These are phyloP conservation scores for Tranzscheliella williamsii DNA, from an alignment of 1,284 basidiomycete genomes.

Conservation along the genomic window DNA sequence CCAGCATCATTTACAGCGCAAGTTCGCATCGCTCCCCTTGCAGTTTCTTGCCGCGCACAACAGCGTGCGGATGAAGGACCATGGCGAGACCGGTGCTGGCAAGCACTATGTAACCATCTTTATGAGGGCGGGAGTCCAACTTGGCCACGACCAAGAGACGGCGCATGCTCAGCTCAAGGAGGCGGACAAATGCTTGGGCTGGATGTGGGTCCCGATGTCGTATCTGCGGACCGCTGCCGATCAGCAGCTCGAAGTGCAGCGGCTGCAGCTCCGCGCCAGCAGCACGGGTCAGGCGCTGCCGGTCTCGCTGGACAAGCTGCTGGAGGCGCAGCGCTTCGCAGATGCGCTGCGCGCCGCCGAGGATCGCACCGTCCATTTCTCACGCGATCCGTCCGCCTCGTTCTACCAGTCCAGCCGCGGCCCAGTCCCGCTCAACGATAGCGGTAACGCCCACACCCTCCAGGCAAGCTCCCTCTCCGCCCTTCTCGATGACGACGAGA, in stretches of 20 bases:
- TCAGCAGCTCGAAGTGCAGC: conserved; percentile 21
- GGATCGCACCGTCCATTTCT: background rate
- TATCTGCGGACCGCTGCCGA: conserved; percentile 26
- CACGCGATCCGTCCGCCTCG: background rate
- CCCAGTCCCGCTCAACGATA: background rate
- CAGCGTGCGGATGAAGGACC: conserved; percentile 33
- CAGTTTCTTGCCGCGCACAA: conserved; percentile 43
- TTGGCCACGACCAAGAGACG: conserved; percentile 3
- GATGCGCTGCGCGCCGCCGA: conserved; percentile 23
- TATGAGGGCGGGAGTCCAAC: conserved; percentile 34
- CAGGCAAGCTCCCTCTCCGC: no score
- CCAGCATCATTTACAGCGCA: background rate
- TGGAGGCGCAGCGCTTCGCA: conserved; percentile 34
- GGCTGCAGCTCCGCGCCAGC: conserved; percentile 13
- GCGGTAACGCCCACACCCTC: background rate
- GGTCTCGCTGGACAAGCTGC: conserved; percentile 36
- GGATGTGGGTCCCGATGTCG: conserved; percentile 48
- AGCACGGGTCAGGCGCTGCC: conserved; percentile 25
- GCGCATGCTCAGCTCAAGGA: conserved; percentile 41
- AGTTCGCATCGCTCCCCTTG: conserved; percentile 9
- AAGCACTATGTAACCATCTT: conserved; percentile 61
- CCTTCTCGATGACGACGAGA: conserved; percentile 7
- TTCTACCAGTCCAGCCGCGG: background rate
- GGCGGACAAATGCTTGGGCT: conserved; percentile 53
- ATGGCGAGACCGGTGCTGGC: conserved; percentile 12